Conservation (phyloP, 148 eudicot genomes). For the Rhododendron griersonianum region DNA sequence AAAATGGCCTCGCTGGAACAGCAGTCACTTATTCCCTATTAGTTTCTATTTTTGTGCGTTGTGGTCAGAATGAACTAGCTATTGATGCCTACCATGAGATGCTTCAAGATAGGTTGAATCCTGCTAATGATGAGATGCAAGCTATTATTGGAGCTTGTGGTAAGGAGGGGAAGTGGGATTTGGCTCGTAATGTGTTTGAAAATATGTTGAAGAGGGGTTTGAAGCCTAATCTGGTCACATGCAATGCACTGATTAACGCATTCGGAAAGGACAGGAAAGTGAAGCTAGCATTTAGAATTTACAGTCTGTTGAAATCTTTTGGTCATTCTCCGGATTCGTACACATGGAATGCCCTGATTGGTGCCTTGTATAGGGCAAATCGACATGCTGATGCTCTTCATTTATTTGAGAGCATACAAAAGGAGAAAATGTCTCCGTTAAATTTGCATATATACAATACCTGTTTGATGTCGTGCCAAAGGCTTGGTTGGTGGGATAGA, state of each 20-base stretch:
- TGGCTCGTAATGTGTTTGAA: constrained; percentile 39
- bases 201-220: constrained; percentile 32
- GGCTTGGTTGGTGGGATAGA: constrained; percentile 53
- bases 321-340: constrained; percentile 51
- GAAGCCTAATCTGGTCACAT: constrained; percentile 52
- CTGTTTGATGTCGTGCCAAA: constrained; percentile 54
- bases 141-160: constrained; percentile 54
- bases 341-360: constrained; percentile 60
- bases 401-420: constrained; percentile 45
- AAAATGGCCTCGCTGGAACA: constrained; percentile 38
- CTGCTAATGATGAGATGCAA: constrained; percentile 48
- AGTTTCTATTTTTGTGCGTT: constrained; percentile 57
- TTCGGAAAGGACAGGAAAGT: constrained; percentile 57
- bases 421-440: constrained; percentile 20
- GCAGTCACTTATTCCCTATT: constrained; percentile 42
- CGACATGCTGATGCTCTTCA: constrained; percentile 42
- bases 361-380: constrained; percentile 45
- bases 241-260: constrained; percentile 52
- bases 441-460: constrained; percentile 45
- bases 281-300: constrained; percentile 36
- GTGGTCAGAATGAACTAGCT: constrained; percentile 52
- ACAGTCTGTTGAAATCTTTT: constrained; percentile 25
- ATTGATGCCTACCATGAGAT: constrained; percentile 54
- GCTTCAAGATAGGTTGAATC: constrained; percentile 35
- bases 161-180: constrained; percentile 51